Evolutionary conservation across 805 yeast species (phyloP).

Genomic region (Grigorovia humatica): DNA sequence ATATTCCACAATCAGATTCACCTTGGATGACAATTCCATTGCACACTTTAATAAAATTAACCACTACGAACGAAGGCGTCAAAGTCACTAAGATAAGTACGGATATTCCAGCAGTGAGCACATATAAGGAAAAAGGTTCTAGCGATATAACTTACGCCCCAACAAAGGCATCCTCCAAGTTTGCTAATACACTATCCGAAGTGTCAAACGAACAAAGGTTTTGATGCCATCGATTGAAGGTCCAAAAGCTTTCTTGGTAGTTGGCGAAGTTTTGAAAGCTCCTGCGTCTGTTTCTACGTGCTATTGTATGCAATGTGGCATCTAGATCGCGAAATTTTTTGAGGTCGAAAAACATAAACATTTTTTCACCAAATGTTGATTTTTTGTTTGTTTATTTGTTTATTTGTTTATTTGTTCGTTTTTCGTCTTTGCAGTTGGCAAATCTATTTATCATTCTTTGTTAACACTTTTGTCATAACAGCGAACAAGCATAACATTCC

Average conservation of each 20-base stretch:
- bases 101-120: conserved; percentile 92
- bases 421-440: background rate
- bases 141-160: conserved; percentile 11
- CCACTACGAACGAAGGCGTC: conserved; percentile 85
- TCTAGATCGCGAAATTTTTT: background rate
- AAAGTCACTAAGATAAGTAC: conserved; percentile 84
- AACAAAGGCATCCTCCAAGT: background rate
- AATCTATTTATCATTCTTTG: background rate
- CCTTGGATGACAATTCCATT: conserved; percentile 99
- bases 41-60: conserved; percentile 85
- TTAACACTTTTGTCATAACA: background rate
- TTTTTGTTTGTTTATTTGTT: background rate
- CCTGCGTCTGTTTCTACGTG: background rate
- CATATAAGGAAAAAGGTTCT: conserved; percentile 90
- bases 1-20: conserved; percentile 90
- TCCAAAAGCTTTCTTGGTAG: background rate
- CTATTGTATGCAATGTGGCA: background rate
- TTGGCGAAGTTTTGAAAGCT: background rate
- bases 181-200: background rate
- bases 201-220: background rate
- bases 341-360: background rate
- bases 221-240: background rate
- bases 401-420: background rate
- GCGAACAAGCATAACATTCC: background rate
- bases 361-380: background rate